Base-by-base conservation (phyloP, 768 basidiomycete species). In the Lactifluus piperatus region DNA sequence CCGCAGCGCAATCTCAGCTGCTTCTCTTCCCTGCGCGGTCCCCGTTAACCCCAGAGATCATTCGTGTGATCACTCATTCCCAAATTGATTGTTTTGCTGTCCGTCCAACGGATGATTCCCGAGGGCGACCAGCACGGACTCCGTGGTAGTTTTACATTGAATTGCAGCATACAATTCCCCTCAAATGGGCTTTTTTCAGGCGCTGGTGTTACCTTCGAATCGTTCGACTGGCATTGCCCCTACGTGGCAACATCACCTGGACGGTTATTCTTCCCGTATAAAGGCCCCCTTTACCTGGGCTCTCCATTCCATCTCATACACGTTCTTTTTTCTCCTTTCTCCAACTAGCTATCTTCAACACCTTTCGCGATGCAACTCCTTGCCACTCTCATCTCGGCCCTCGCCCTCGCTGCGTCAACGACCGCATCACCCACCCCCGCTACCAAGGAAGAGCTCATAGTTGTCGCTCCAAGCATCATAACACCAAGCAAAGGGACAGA, bases 301-400 rank as follows among this genome's bases (percentile, higher is more conserved):
- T 58, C 24, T 26, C 5, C 54, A 46, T 39, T 24, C 34, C 9
- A 13, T 22, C 5, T 16, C 39, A 10, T n/a, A n/a, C n/a, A n/a
- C n/a, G n/a, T n/a, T n/a, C n/a, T n/a, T 18, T 24, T 16, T 18
- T 39, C 8, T 22, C 27, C 4, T 4, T 43, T 34, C 37, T 34
- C 30, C 4, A 34, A 34, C 37, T 16, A 8, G n/a, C 18, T 49
- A n/a, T n/a, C n/a, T n/a, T 53, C n/a, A n/a, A 22, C 36, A n/a
- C 8, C 39, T 14, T 24, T 27, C 18, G 22, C 14, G 1, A 64
- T 64, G 63, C 49, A 57, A 26, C 27, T 62, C 63, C 37, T 64
- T 44, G 13, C 52, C 44, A 16, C 36, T 26, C 47, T 64, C 30
- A 22, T 57, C 26, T 27, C 56, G 1, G 48, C 44, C 11, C 51